These are phyloP conservation scores for Clonostachys chloroleuca DNA, from an alignment of 2,329 filamentous ascomycete species.

Conservation along the genomic window DNA sequence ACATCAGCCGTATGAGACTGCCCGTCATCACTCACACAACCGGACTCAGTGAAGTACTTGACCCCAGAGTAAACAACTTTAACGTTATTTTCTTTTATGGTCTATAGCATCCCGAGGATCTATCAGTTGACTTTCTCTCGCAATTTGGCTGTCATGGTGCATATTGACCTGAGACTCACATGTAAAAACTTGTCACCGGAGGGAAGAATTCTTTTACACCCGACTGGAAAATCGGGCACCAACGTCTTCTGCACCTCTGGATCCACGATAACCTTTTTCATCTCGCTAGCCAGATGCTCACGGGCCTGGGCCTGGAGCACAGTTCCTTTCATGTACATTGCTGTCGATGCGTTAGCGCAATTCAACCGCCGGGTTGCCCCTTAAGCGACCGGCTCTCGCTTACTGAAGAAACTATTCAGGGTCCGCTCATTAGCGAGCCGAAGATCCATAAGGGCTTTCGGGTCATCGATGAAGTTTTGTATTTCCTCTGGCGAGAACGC, in stretches of 20 bases:
- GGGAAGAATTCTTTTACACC: slow-evolving; percentile 1
- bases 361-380: background rate
- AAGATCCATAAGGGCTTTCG: background rate
- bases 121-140: too few species aligned
- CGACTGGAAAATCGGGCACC: background rate
- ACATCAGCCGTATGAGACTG: slow-evolving; percentile 5
- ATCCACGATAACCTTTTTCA: background rate
- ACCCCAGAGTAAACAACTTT: slow-evolving; percentile 21
- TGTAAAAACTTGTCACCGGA: background rate
- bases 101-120: background rate
- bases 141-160: background rate
- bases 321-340: slow-evolving; percentile 1
- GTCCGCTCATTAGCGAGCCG: slow-evolving; percentile 1
- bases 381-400: background rate
- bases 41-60: slow-evolving; percentile 12
- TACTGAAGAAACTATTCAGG: slow-evolving; percentile 2
- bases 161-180: background rate
- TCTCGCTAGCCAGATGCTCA: background rate
- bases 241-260: background rate
- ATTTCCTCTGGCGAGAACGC: slow-evolving; percentile 1
- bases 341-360: background rate
- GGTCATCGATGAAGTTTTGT: background rate
- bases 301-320: background rate
- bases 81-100: slow-evolving; percentile 8
- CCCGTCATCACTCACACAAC: background rate